Evolutionary conservation across 2,329 filamentous ascomycete species (phyloP).

Genomic region (Exserohilum turcica): DNA sequence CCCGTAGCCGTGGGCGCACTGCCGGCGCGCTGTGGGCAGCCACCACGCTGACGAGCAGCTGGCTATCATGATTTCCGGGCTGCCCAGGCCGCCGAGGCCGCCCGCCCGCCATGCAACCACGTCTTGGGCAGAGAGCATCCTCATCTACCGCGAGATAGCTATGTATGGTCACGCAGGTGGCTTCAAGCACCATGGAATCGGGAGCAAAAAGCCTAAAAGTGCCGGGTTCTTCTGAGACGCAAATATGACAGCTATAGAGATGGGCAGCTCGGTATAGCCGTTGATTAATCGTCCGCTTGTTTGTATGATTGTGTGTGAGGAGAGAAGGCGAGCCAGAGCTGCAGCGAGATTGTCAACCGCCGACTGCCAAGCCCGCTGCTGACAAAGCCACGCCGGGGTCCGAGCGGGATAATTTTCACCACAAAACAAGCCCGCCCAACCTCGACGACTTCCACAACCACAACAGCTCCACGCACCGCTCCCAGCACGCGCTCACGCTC

Average conservation of each 20-base stretch:
- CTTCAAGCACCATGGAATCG: conserved; percentile 40
- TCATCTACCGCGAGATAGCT: background rate
- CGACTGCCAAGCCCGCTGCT: conserved; percentile 20
- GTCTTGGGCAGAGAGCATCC: background rate
- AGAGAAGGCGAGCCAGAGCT: conserved; percentile 14
- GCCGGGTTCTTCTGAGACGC: conserved; percentile 48
- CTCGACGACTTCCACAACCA: background rate
- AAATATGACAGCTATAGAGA: conserved; percentile 54
- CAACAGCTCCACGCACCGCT: conserved; percentile 12
- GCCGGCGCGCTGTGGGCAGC: conserved; percentile 1
- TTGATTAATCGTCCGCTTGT: conserved; percentile 53
- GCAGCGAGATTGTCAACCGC: conserved; percentile 26
- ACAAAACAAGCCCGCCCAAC: conserved; percentile 7
- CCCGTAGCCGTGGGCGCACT: background rate
- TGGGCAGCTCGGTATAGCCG: conserved; percentile 43
- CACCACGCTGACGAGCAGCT: background rate
- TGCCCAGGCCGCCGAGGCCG: background rate
- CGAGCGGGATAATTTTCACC: conserved; percentile 22
- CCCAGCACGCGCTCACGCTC: conserved; percentile 7
- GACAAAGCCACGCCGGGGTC: conserved; percentile 16
- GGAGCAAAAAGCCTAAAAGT: conserved; percentile 47
- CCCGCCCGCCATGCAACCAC: background rate
- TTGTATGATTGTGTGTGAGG: conserved; percentile 50
- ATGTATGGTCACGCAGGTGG: conserved; percentile 49
- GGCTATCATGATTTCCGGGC: background rate